A percentile compares a stretch with the other conserved stretches of the same genome.
phyloP scores from a whole-genome alignment of 2,329 filamentous ascomycete species.

The Fusarium chaquense region DNA sequence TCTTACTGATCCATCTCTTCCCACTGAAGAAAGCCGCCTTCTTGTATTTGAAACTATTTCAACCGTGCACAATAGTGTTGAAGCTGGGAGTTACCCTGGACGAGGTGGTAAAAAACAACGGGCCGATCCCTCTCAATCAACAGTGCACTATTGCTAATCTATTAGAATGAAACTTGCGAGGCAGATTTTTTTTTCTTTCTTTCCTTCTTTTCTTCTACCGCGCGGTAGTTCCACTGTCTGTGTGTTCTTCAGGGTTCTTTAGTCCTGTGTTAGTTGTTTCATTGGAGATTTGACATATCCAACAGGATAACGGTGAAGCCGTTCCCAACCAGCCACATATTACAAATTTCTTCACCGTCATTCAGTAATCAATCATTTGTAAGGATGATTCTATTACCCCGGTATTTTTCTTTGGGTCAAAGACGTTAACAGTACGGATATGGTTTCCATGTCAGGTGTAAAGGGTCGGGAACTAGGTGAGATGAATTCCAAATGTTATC shows the following conservation, averaged over 20 bases:
- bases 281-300: not conserved
- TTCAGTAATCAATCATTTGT: too few species aligned
- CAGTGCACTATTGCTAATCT: not conserved
- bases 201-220: not conserved
- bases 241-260: conserved; percentile 4
- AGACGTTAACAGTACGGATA: too few species aligned
- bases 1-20: not conserved
- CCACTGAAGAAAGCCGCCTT: not conserved
- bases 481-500: conserved; percentile 16
- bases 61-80: conserved; percentile 8
- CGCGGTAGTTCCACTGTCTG: conserved; percentile 3
- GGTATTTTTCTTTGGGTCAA: accelerated
- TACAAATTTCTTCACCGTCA: not conserved
- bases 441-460: not conserved
- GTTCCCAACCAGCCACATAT: not conserved
- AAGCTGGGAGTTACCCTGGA: conserved; percentile 25
- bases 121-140: not conserved
- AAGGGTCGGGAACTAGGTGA: not conserved
- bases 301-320: not conserved
- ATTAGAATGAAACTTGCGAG: conserved; percentile 6
- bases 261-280: conserved; percentile 1
- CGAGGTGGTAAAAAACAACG: conserved; percentile 7
- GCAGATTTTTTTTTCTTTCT: not conserved
- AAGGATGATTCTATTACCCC: too few species aligned
- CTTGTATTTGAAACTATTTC: conserved; percentile 11